These are phyloP conservation scores for Lipomyces orientalis DNA, from an alignment of 805 yeast species.

Conservation along the genomic window DNA sequence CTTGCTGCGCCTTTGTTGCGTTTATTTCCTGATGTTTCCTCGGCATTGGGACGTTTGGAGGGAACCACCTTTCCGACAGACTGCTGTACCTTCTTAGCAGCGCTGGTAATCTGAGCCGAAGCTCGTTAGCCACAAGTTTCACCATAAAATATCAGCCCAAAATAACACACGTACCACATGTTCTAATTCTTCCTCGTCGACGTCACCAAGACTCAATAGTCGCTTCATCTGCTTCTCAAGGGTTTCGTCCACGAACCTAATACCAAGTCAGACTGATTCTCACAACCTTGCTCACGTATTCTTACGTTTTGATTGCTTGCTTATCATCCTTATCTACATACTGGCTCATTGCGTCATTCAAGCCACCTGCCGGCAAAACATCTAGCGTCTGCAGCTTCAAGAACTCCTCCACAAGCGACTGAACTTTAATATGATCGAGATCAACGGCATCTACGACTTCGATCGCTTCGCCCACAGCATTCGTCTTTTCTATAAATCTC, in stretches of 20 bases:
- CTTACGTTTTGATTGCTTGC: constrained; percentile 57
- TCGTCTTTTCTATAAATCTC: constrained; percentile 16
- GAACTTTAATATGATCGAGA: constrained; percentile 58
- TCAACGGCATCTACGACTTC: constrained; percentile 40
- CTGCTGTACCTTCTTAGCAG: neutral
- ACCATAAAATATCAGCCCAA: neutral
- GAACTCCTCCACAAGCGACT: constrained; percentile 65
- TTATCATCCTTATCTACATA: constrained; percentile 86
- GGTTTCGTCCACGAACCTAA: constrained; percentile 46
- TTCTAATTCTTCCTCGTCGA: constrained; percentile 37
- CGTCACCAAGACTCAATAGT: constrained; percentile 39
- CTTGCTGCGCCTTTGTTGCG: neutral
- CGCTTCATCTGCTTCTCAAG: constrained; percentile 40
- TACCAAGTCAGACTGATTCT: constrained; percentile 33
- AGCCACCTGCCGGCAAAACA: constrained; percentile 74
- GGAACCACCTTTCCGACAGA: neutral
- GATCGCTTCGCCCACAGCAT: constrained; percentile 18
- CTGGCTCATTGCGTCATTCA: constrained; percentile 71
- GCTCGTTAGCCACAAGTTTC: neutral
- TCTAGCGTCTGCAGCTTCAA: constrained; percentile 67
- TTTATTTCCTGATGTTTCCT: neutral
- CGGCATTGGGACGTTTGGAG: neutral
- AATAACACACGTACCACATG: constrained; percentile 18
- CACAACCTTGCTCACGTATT: constrained; percentile 67
- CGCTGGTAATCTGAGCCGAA: neutral